A percentile compares a stretch with the other conserved stretches of the same genome.
Conservation (phyloP, 2,329 filamentous ascomycete genomes). For the Massarina eburnea region DNA sequence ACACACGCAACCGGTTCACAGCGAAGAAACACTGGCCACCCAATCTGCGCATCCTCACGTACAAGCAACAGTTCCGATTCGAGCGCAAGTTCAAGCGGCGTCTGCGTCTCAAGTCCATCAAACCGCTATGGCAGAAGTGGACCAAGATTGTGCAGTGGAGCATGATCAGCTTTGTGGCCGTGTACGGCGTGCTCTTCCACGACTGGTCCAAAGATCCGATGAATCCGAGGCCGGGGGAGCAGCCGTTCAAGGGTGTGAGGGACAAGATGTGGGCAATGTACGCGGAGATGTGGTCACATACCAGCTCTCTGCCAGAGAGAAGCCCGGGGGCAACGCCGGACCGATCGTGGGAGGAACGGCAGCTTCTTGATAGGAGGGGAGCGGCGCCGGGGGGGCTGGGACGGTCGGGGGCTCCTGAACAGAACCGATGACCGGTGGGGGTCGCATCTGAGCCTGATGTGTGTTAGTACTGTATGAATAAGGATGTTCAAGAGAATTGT, state of each 20-base stretch:
- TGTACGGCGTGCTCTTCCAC: constrained; percentile 64
- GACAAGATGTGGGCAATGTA: constrained; percentile 27
- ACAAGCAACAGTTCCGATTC: constrained; percentile 74
- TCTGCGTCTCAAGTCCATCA: constrained; percentile 61
- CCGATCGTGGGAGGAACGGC: no score
- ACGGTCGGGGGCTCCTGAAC: no score
- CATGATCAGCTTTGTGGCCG: constrained; percentile 51
- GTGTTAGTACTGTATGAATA: no score
- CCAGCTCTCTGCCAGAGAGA: background rate
- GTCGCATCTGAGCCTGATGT: no score
- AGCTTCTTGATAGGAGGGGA: no score
- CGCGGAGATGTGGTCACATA: constrained; percentile 35
- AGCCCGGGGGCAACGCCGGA: no score
- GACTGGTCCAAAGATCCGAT: constrained; percentile 49
- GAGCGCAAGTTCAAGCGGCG: constrained; percentile 78
- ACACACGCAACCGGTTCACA: constrained; percentile 61
- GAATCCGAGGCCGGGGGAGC: constrained; percentile 34
- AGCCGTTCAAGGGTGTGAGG: constrained; percentile 33
- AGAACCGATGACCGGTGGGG: no score
- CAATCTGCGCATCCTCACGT: constrained; percentile 68
- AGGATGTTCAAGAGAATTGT: no score
- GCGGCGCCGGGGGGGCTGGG: no score
- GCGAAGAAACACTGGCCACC: constrained; percentile 78
- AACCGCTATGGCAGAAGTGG: constrained; percentile 66
- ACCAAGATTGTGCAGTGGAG: constrained; percentile 64